Evolutionary conservation across 1,284 basidiomycete genomes (phyloP), one percentile per base, ranked within the genome.

Genomic region (Lentinus polychrous): DNA sequence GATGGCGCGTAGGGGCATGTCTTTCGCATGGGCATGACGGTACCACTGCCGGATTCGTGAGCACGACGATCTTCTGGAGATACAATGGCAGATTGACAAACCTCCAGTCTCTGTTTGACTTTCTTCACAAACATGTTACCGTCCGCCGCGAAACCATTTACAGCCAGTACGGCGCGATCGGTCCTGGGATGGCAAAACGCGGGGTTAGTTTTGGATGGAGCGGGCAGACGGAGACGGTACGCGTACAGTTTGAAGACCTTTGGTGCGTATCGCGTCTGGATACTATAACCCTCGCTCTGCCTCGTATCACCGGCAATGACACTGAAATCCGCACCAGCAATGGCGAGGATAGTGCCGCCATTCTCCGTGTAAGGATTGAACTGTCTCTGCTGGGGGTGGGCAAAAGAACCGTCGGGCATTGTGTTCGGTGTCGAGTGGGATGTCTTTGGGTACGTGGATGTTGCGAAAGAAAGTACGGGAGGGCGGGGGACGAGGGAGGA

Each of bases 51-150:
- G 18, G 32, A 24, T 20, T 27, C 41, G 46, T 45, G 2, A 42
- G 34, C 17, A 49, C 23, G 45, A 31, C 18, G 37, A 46, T 43
- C 15, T 14, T 42, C 18, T 44, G 8, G 24, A 41, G 40, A 20
- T 12, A 18, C 23, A 4, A 48, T 20, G 31, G 15, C 8, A 27
- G 32, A 31, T 22, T 36, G 48, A 46, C 73, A 48, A 49, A 94
- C 93, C 76, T 96, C 94, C 8, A 97, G 74, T 57, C 91, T 78
- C 67, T 96, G 92, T 67, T 89, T 89, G 48, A 97, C 86, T 62
- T 86, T 84, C 79, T 95, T 95, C 59, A 96, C 90, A 62, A 97
- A 92, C 79, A 91, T 91, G 63, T 93, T 94, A 27, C 91, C 92
- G 66, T 97, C 94, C 41, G 93, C 94, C 22, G 92, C 89, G 63